A percentile compares a stretch with the other conserved stretches of the same genome.
Evolutionary conservation across 1,284 basidiomycete genomes (phyloP).

Genomic region (Cerioporus squamosus): DNA sequence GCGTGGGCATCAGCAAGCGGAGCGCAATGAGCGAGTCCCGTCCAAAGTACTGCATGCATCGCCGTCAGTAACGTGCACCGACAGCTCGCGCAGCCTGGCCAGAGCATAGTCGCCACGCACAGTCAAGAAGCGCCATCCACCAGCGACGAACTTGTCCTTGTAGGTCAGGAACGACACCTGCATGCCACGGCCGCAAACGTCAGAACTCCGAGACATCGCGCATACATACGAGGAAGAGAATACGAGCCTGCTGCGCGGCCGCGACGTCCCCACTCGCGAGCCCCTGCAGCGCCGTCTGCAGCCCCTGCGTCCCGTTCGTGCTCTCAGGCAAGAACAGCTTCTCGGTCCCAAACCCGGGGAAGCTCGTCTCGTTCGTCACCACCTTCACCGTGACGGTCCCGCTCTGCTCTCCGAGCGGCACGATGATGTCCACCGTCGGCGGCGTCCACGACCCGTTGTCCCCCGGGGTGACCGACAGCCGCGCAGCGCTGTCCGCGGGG

Average conservation of each 20-base stretch:
- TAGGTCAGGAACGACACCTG: slow-evolving; percentile 36
- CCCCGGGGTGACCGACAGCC: slow-evolving; percentile 34
- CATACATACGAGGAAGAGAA: background rate
- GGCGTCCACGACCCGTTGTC: slow-evolving; percentile 36
- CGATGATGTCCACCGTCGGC: slow-evolving; percentile 37
- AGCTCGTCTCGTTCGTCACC: slow-evolving; percentile 45
- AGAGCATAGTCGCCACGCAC: slow-evolving; percentile 1
- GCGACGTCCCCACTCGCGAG: slow-evolving; percentile 31
- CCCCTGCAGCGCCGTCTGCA: slow-evolving; percentile 33
- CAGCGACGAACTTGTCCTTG: slow-evolving; percentile 43
- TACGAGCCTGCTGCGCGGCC: slow-evolving; percentile 34
- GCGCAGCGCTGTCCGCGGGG: slow-evolving; percentile 27
- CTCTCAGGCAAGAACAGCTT: slow-evolving; percentile 37
- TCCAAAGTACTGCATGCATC: slow-evolving; percentile 36
- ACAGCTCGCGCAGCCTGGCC: too few relatives aligned
- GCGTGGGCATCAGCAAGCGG: slow-evolving; percentile 42
- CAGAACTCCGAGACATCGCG: background rate
- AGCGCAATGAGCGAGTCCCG: slow-evolving; percentile 48
- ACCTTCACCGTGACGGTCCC: slow-evolving; percentile 39
- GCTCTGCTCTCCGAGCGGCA: slow-evolving; percentile 29
- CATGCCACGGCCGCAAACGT: background rate
- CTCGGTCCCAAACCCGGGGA: slow-evolving; percentile 38
- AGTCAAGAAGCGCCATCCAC: slow-evolving; percentile 50
- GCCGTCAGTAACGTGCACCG: background rate
- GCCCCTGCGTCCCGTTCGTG: slow-evolving; percentile 27